Conservation (phyloP, 805 yeast species). For the Metschnikowia kofuensis region DNA sequence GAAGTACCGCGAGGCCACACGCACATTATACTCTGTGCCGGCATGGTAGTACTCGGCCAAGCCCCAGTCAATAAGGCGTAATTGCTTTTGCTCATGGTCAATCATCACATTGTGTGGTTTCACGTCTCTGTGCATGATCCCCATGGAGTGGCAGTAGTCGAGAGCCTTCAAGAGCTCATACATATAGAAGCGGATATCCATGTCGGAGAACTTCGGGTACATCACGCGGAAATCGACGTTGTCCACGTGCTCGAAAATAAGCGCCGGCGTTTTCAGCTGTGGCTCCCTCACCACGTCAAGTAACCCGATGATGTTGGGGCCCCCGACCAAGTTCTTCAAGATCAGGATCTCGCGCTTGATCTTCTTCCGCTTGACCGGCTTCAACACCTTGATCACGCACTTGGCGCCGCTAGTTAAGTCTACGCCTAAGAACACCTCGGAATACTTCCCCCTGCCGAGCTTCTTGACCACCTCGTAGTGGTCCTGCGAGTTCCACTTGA, state of each 20-base stretch:
- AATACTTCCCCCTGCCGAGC: constrained; percentile 89
- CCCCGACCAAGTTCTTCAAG: constrained; percentile 77
- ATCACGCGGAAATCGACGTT: constrained; percentile 84
- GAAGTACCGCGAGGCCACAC: constrained; percentile 89
- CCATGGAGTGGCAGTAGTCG: constrained; percentile 89
- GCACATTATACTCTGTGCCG: constrained; percentile 83
- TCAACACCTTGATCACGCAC: constrained; percentile 85
- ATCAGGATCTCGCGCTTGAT: constrained; percentile 89
- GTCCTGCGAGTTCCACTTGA: constrained; percentile 83
- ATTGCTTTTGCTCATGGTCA: constrained; percentile 59
- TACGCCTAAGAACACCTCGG: constrained; percentile 88
- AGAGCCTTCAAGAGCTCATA: constrained; percentile 77
- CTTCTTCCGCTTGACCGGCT: constrained; percentile 91
- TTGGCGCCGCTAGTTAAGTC: constrained; percentile 57
- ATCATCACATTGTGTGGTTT: constrained; percentile 94
- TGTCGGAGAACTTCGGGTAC: constrained; percentile 73
- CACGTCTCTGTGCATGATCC: constrained; percentile 92
- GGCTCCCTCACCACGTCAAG: constrained; percentile 87
- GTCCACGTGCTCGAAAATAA: constrained; percentile 80
- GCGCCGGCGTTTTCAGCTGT: constrained; percentile 79
- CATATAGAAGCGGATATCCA: constrained; percentile 81
- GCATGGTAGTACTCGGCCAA: constrained; percentile 90
- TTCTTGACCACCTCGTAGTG: constrained; percentile 81
- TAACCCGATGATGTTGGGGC: constrained; percentile 74
- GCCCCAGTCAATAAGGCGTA: constrained; percentile 92